A percentile compares a stretch with the other conserved stretches of the same genome.
These are phyloP conservation scores for Boletus subcaerulescens DNA, from an alignment of 768 basidiomycete species.

Conservation along the genomic window DNA sequence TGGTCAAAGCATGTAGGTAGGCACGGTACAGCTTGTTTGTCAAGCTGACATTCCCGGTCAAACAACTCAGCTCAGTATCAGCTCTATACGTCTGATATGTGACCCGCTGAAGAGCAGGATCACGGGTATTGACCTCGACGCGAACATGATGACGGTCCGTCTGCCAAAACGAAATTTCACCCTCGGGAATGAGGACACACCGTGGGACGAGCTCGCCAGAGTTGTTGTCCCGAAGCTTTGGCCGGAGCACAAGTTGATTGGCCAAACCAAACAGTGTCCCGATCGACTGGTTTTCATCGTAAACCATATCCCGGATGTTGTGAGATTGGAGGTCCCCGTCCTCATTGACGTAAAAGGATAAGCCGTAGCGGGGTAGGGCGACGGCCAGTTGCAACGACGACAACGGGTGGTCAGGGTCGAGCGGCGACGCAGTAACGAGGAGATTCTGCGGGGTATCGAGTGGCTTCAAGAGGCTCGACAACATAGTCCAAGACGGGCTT, in stretches of 20 bases:
- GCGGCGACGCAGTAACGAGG: constrained; percentile 13
- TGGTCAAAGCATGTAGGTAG: constrained; percentile 45
- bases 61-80: constrained; percentile 29
- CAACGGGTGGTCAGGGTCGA: neutral
- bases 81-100: constrained; percentile 31
- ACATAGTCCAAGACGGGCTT: constrained; percentile 28
- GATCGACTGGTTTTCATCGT: constrained; percentile 39
- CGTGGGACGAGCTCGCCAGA: constrained; percentile 10
- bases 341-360: constrained; percentile 39
- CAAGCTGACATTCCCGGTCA: constrained; percentile 28
- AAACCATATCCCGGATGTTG: constrained; percentile 41
- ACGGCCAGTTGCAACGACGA: constrained; percentile 21
- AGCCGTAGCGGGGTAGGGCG: constrained; percentile 39
- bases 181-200: constrained; percentile 40
- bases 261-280: constrained; percentile 45
- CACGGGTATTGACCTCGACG: constrained; percentile 11
- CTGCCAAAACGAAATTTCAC: constrained; percentile 21
- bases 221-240: neutral
- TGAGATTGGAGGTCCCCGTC: constrained; percentile 36
- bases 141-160: constrained; percentile 13
- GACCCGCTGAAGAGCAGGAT: constrained; percentile 1
- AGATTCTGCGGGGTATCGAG: constrained; percentile 25
- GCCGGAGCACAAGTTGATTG: constrained; percentile 41
- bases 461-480: constrained; percentile 21
- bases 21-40: constrained; percentile 34